Percentiles rank a stretch among this genome's conserved stretches.
phyloP scores from a whole-genome alignment of 495 filamentous ascomycete genomes.

The Penicillium coprophilum region DNA sequence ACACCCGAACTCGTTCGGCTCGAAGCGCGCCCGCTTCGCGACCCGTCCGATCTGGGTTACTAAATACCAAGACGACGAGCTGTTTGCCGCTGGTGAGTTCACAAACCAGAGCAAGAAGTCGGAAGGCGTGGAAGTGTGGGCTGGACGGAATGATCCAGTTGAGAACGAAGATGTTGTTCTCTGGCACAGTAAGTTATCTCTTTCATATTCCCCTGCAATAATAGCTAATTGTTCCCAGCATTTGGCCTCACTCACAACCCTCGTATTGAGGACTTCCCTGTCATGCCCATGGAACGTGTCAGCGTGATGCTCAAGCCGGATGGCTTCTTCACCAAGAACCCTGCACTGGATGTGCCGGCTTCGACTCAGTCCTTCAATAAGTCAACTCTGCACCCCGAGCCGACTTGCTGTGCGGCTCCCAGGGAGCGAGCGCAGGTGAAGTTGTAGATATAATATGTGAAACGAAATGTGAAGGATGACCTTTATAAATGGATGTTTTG shows the following conservation, averaged over 20 bases:
- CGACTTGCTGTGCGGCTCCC: slow-evolving; percentile 32
- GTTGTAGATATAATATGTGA: slow-evolving; percentile 20
- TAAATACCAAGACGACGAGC: slow-evolving; percentile 72
- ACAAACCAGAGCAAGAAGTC: slow-evolving; percentile 79
- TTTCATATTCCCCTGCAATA: not conserved
- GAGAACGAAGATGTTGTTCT: slow-evolving; percentile 49
- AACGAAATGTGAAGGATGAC: no score
- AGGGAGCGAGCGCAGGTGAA: slow-evolving; percentile 34
- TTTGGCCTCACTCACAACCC: slow-evolving; percentile 64
- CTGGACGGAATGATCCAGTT: slow-evolving; percentile 46
- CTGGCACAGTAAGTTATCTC: slow-evolving; percentile 43
- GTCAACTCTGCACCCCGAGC: slow-evolving; percentile 40
- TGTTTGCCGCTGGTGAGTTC: slow-evolving; percentile 81
- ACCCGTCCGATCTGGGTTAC: slow-evolving; percentile 84
- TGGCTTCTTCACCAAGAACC: slow-evolving; percentile 76
- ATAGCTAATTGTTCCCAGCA: slow-evolving; percentile 29
- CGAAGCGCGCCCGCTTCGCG: slow-evolving; percentile 76
- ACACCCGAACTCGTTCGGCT: slow-evolving; percentile 65
- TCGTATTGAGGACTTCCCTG: slow-evolving; percentile 62
- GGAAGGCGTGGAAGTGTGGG: slow-evolving; percentile 41
- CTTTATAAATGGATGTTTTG: not conserved
- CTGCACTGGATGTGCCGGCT: slow-evolving; percentile 64
- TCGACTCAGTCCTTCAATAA: slow-evolving; percentile 40
- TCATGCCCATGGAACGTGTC: slow-evolving; percentile 57
- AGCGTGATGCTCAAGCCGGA: slow-evolving; percentile 65